phyloP scores from a whole-genome alignment of 2,329 filamentous ascomycete genomes.

The Ophiocordyceps australis region DNA sequence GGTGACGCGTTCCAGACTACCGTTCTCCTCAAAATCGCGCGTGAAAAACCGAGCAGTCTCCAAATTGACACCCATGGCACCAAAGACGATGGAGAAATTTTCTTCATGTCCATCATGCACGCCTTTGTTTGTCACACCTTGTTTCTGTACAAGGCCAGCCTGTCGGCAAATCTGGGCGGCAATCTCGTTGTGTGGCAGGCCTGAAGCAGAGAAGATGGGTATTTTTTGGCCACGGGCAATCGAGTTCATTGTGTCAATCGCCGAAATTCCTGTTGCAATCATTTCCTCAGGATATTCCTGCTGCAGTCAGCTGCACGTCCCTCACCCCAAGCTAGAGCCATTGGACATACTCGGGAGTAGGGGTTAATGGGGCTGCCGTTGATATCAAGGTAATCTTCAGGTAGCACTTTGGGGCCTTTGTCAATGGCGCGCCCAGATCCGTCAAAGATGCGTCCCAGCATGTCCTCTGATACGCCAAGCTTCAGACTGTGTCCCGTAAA shows the following conservation, averaged over 20 bases:
- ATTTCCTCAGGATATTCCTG: slow-evolving; percentile 98
- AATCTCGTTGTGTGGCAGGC: slow-evolving; percentile 98
- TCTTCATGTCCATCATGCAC: slow-evolving; percentile 94
- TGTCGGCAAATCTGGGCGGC: slow-evolving; percentile 97
- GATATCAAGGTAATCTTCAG: slow-evolving; percentile 97
- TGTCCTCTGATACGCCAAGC: slow-evolving; percentile 97
- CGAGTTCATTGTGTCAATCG: slow-evolving; percentile 96
- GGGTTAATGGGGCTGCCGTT: slow-evolving; percentile 98
- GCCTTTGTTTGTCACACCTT: slow-evolving; percentile 75
- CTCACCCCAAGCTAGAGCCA: background rate
- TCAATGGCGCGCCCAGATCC: slow-evolving; percentile 95
- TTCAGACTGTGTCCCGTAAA: slow-evolving; percentile 96
- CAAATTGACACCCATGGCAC: slow-evolving; percentile 99
- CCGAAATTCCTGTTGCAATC: slow-evolving; percentile 98
- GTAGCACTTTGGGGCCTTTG: slow-evolving; percentile 94
- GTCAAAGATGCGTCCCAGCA: slow-evolving; percentile 97
- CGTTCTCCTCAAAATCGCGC: slow-evolving; percentile 96
- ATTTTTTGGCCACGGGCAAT: slow-evolving; percentile 99
- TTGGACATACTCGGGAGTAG: slow-evolving; percentile 59
- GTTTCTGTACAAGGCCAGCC: slow-evolving; percentile 68
- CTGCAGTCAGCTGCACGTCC: slow-evolving; percentile 5
- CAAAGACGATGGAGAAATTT: slow-evolving; percentile 99
- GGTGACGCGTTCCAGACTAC: slow-evolving; percentile 90
- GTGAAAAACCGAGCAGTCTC: slow-evolving; percentile 98
- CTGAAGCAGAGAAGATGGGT: slow-evolving; percentile 94